Evolutionary conservation across 352 stramenopile genomes (phyloP).

Genomic region (Pythium pyrilobum): DNA sequence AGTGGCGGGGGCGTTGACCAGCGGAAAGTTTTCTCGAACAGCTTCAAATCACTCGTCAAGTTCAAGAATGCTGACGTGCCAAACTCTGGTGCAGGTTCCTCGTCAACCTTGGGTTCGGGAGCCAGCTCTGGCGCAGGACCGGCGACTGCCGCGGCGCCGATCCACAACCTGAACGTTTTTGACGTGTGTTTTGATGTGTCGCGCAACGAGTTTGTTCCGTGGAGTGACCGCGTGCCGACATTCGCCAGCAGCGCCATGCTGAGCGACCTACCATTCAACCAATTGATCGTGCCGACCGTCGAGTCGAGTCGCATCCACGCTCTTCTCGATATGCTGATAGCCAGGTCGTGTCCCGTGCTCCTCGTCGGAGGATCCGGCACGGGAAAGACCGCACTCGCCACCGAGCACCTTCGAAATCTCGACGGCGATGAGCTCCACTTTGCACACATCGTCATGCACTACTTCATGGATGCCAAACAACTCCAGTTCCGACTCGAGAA

Average conservation of each 20-base stretch:
- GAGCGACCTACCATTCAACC: slow-evolving; percentile 48
- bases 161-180: slow-evolving; percentile 47
- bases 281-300: slow-evolving; percentile 70
- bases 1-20: slow-evolving; percentile 25
- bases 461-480: slow-evolving; percentile 82
- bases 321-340: slow-evolving; percentile 53
- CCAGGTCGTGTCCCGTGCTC: slow-evolving; percentile 45
- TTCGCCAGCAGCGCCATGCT: slow-evolving; percentile 12
- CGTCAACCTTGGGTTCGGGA: not conserved
- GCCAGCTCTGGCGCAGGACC: not conserved
- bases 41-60: slow-evolving; percentile 65
- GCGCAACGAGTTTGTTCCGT: slow-evolving; percentile 71
- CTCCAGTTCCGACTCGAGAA: slow-evolving; percentile 79
- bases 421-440: slow-evolving; percentile 53
- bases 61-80: slow-evolving; percentile 38
- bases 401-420: slow-evolving; percentile 53
- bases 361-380: slow-evolving; percentile 80
- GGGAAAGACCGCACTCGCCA: slow-evolving; percentile 78
- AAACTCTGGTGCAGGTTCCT: not conserved
- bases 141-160: not conserved
- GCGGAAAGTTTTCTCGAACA: slow-evolving; percentile 45
- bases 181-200: slow-evolving; percentile 74
- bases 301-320: slow-evolving; percentile 69
- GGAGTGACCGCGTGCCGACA: slow-evolving; percentile 59
- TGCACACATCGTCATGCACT: slow-evolving; percentile 73